A percentile compares a stretch with the other conserved stretches of the same genome.
Conservation (phyloP, 2,329 filamentous ascomycete genomes). For the Metarhizium sp. region DNA sequence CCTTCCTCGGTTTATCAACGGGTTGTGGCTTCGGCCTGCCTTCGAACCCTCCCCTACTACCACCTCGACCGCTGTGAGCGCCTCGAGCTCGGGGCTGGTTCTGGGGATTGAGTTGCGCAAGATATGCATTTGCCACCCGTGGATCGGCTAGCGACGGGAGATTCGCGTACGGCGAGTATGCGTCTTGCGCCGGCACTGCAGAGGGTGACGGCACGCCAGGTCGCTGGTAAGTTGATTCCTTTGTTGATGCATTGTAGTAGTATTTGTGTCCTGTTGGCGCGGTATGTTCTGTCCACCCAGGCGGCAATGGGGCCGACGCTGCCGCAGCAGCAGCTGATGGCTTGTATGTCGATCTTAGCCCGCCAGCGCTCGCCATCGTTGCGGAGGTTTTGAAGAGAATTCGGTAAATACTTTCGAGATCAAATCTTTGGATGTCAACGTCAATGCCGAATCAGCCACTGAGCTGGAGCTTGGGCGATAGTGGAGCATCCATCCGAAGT, state of each 20-base stretch:
- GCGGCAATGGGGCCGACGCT: conserved; percentile 50
- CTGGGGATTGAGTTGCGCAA: conserved; percentile 41
- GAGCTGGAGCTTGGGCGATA: background rate
- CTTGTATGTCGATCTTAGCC: conserved; percentile 69
- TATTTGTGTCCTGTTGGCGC: conserved; percentile 81
- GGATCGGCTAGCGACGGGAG: conserved; percentile 40
- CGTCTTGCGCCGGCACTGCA: conserved; percentile 19
- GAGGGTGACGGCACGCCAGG: conserved; percentile 36
- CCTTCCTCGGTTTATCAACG: conserved; percentile 71
- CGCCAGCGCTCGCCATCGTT: background rate
- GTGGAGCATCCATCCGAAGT: too few relatives aligned
- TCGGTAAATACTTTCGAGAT: background rate
- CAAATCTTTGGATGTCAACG: background rate
- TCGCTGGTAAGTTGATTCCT: conserved; percentile 78
- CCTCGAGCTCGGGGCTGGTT: conserved; percentile 26
- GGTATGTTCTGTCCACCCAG: conserved; percentile 89
- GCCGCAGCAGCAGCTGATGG: conserved; percentile 31
- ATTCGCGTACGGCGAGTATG: conserved; percentile 16
- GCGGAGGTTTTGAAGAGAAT: background rate
- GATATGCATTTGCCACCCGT: conserved; percentile 49
- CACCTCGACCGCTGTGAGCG: conserved; percentile 29
- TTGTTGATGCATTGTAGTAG: conserved; percentile 76
- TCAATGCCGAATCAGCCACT: background rate
- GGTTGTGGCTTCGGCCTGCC: conserved; percentile 58
- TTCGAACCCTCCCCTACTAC: conserved; percentile 29